phyloP scores from a whole-genome alignment of 1,284 basidiomycete genomes.

The Malassezia sp. region DNA sequence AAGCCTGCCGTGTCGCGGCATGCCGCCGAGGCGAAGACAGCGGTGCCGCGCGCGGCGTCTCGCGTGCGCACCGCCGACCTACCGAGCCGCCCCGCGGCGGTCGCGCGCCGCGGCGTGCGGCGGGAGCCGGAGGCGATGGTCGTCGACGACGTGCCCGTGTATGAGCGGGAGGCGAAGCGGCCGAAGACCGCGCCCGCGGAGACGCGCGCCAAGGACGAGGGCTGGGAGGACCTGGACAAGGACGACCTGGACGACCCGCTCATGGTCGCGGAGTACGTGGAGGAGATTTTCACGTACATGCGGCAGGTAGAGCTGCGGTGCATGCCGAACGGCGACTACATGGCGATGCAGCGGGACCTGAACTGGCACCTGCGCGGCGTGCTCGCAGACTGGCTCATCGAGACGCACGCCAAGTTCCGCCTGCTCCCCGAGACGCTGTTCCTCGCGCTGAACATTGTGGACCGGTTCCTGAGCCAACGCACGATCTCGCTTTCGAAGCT shows the following conservation, averaged over 20 bases:
- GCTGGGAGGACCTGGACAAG: slow-evolving; percentile 75
- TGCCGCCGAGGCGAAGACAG: not conserved
- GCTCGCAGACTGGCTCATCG: slow-evolving; percentile 91
- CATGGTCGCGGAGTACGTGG: slow-evolving; percentile 94
- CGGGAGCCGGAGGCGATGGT: slow-evolving; percentile 25
- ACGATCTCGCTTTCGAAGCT: slow-evolving; percentile 83
- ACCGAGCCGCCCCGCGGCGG: slow-evolving; percentile 5
- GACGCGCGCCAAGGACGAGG: slow-evolving; percentile 49
- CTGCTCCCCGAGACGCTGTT: slow-evolving; percentile 91
- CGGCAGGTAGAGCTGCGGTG: slow-evolving; percentile 55
- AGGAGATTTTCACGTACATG: slow-evolving; percentile 87
- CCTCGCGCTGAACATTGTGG: slow-evolving; percentile 85
- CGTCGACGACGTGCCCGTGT: slow-evolving; percentile 18
- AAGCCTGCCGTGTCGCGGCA: not conserved
- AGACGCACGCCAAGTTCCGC: slow-evolving; percentile 85
- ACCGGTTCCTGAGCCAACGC: slow-evolving; percentile 83
- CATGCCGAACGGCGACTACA: slow-evolving; percentile 44
- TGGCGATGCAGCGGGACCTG: slow-evolving; percentile 38
- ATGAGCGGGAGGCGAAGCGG: slow-evolving; percentile 25
- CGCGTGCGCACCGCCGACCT: too few species aligned
- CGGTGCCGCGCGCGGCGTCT: not conserved
- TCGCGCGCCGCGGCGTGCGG: slow-evolving; percentile 39
- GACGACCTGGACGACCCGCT: slow-evolving; percentile 88
- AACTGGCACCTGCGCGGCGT: slow-evolving; percentile 58
- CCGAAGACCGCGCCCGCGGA: slow-evolving; percentile 9